These are phyloP conservation scores for Phytomonas francai DNA, from an alignment of 208 protist species.

Conservation along the genomic window DNA sequence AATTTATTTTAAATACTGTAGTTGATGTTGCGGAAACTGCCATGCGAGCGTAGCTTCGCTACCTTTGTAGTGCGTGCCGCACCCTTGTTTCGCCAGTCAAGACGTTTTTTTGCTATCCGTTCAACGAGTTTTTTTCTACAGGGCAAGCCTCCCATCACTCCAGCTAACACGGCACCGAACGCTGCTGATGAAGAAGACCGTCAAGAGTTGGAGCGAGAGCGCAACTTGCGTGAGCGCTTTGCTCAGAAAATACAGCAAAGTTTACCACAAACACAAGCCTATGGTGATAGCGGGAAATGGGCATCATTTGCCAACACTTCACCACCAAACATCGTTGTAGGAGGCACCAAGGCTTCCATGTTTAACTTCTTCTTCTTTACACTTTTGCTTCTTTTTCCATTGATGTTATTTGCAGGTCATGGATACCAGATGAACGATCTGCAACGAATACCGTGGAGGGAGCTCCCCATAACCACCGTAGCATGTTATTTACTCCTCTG, in stretches of 20 bases:
- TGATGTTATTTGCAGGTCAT: conserved; percentile 36
- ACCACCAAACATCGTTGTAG: background rate
- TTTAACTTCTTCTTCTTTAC: conserved; percentile 68
- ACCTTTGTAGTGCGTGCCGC: background rate
- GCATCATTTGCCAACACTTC: background rate
- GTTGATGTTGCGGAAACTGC: background rate
- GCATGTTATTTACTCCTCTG: conserved; percentile 65
- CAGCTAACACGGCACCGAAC: background rate
- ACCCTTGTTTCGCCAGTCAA: conserved; percentile 1
- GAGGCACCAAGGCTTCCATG: conserved; percentile 24
- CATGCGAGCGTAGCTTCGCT: background rate
- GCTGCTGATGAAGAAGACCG: conserved; percentile 52
- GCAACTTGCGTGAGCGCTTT: conserved; percentile 62
- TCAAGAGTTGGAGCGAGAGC: conserved; percentile 77
- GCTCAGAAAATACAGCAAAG: conserved; percentile 61
- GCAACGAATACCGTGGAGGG: conserved; percentile 71
- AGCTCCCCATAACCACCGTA: conserved; percentile 50
- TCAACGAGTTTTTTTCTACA: background rate
- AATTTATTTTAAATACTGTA: background rate
- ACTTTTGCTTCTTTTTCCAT: conserved; percentile 35
- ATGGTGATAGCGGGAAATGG: conserved; percentile 4
- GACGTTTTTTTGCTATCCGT: conserved; percentile 2
- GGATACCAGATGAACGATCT: conserved; percentile 56
- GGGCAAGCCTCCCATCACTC: background rate
- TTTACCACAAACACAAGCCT: conserved; percentile 21